Base-by-base conservation (phyloP, 169 alveolate genomes). In the Plasmodium relictum region DNA sequence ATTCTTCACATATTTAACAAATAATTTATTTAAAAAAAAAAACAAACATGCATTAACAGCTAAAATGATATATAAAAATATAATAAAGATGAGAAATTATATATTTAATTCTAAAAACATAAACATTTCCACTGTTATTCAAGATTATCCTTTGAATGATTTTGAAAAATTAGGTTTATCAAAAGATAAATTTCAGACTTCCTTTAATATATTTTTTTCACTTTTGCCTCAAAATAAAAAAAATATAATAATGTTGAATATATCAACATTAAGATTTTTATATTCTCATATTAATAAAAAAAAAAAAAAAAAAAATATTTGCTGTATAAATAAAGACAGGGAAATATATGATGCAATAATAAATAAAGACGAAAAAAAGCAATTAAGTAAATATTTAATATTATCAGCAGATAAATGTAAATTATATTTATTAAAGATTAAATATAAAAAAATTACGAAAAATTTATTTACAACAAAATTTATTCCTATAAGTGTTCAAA, bases 341-440 rank as follows among this genome's bases (percentile, higher is more conserved):
- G 48, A 48, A 58, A 37, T n/a, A 6, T 41, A 39, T 54, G n/a
- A 50, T 12, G 18, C 78, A 45, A 20, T 86, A 3, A 56, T 86
- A 22, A 65, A 56, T 86, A 86, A 52, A 39, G 88, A 70, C 44
- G 88, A 86, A 71, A 86, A 86, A 50, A 86, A 71, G 61, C 48
- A 66, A 52, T 22, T 86, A 42, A 72, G 45, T 44, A 59, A 86
- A 22, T 86, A 86, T 63, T 48, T 86, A 63, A 31, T 86, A 71
- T 2, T 69, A 71, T 63, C 78, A 26, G 86, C 88, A 56, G 92
- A 86, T 86, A 61, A 69, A 59, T 31, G 59, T 61, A 58, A 71
- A 12, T 50, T 72, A 58, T 86, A 86, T 52, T 62, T 86, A 39
- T 52, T 73, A 39, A 86, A 86, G 70, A 59, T 86, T 45, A 44